Evolutionary conservation across 345 rosid species (phyloP), one percentile per base, ranked within the genome.

Genomic region (Lepidium didymum): DNA sequence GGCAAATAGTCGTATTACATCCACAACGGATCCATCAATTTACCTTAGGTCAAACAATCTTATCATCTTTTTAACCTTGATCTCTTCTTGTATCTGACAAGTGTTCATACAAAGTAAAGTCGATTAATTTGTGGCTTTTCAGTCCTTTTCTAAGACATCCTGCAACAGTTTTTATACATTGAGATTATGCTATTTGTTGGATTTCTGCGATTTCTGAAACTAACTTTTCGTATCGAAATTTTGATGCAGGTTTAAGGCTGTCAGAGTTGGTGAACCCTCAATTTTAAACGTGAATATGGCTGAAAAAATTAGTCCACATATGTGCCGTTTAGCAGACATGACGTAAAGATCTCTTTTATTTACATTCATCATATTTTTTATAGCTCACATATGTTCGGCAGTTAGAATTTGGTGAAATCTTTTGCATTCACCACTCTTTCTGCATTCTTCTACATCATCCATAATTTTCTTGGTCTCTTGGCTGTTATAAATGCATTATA

Each of bases 241-340:
- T 12, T 65, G 56, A 0, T 78, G 79, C 82, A 93, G 97, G 84
- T 93, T 93, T 67, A 80, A 70, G 69, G 85, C 78, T 50, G 83
- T 93, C 69, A 80, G 82, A 62, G 84, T 93, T 68, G 96, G 96
- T 42, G 77, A 63, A 33, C 96, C 98, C 18, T 76, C 83, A 2
- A 45, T 83, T 53, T n/a, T 75, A 5, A 45, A 56, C 19, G 61
- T 73, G 49, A 79, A 68, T 40, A 58, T 78, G 31, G 41, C 41
- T 10, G 85, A 83, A 42, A 36, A 49, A 31, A 72, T 90, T 37
- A 75, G 51, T 70, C 98, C 97, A 8, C 97, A 90, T 62, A 79
- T 71, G 77, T 90, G 98, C 67, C 95, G 96, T 36, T 75, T 93
- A 77, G 80, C 92, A 11, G 98, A 88, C 40, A 77, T 70, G 77